A percentile compares a stretch with the other conserved stretches of the same genome.
Evolutionary conservation across 2,329 filamentous ascomycete species (phyloP).

Genomic region (Phoma sp.): DNA sequence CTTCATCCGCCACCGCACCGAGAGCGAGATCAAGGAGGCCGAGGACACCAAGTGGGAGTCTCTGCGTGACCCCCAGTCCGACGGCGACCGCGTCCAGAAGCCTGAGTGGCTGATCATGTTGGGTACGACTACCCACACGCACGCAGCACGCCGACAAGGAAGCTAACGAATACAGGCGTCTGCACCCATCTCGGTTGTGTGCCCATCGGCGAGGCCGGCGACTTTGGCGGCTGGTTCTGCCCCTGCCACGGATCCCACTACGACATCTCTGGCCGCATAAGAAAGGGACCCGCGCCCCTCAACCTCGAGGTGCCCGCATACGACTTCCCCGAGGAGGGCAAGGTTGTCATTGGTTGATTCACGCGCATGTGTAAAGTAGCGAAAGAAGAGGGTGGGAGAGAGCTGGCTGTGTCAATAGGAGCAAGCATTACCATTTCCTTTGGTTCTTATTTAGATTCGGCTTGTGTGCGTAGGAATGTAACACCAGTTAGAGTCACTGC

Average conservation of each 20-base stretch:
- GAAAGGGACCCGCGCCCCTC: constrained; percentile 94
- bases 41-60: constrained; percentile 82
- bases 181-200: constrained; percentile 99
- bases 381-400: constrained; percentile 7
- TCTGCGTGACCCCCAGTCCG: constrained; percentile 89
- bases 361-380: constrained; percentile 33
- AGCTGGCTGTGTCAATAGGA: constrained; percentile 43
- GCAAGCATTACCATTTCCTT: constrained; percentile 43
- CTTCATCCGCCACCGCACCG: constrained; percentile 98
- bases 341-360: constrained; percentile 87
- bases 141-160: background rate
- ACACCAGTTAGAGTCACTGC: constrained; percentile 42
- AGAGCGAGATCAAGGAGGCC: constrained; percentile 91
- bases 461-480: constrained; percentile 48
- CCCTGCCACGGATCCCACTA: constrained; percentile 99
- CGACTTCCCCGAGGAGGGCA: constrained; percentile 89
- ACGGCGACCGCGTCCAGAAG: constrained; percentile 94
- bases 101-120: constrained; percentile 99
- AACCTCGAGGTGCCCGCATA: constrained; percentile 95
- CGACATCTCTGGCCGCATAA: constrained; percentile 98
- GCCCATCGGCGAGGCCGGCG: constrained; percentile 97
- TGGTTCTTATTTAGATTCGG: constrained; percentile 41
- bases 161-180: constrained; percentile 69
- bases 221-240: constrained; percentile 99
- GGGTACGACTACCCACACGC: constrained; percentile 63